Base-by-base conservation (phyloP, 192 early-diverging fungal species). In the Haplosporangium gracile region DNA sequence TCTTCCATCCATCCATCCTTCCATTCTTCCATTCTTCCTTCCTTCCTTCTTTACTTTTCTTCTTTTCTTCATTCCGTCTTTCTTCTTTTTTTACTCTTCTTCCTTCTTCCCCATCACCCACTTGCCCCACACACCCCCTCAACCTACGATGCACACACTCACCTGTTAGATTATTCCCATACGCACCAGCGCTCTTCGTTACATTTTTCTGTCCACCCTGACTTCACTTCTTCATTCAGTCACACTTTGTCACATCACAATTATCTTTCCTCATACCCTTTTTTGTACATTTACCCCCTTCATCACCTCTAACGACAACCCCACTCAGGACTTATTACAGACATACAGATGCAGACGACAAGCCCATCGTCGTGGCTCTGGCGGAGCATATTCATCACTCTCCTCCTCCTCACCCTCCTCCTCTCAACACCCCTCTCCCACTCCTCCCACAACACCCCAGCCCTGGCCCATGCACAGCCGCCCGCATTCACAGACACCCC, bases 401-500 rank as follows among this genome's bases (percentile, higher is more conserved):
- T 80, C 53, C 36, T 80, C n/a, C 38, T 39, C 29, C 39, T 72
- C 60, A 15, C 60, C 29, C 39, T 63, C 29, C 76, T 78, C 26
- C 69, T 71, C 38, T 78, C 77, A 57, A 63, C 70, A 45, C 75
- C 40, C 60, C n/a, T 68, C 22, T 43, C 72, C 8, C 45, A 34
- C 39, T 60, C 55, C 22, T 32, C 53, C 32, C 2, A 6, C 34
- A 24, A 63, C 2, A 39, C 70, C 6, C 36, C 78, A 65, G 24
- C 72, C 36, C 40, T 79, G 9, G 53, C 73, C 6, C 40, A 79
- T 18, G 84, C 84, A 47, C 76, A 70, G 18, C 74, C 74, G 34
- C 84, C 84, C 38, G 79, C 16, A 39, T 86, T 86, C 76, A 81
- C 84, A 6, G 16, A 71, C 47, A 78, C 84, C 6, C 84, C 84